These are phyloP conservation scores for Hymenoscyphus fraxineus DNA, from an alignment of 2,329 filamentous ascomycete species.

Conservation along the genomic window DNA sequence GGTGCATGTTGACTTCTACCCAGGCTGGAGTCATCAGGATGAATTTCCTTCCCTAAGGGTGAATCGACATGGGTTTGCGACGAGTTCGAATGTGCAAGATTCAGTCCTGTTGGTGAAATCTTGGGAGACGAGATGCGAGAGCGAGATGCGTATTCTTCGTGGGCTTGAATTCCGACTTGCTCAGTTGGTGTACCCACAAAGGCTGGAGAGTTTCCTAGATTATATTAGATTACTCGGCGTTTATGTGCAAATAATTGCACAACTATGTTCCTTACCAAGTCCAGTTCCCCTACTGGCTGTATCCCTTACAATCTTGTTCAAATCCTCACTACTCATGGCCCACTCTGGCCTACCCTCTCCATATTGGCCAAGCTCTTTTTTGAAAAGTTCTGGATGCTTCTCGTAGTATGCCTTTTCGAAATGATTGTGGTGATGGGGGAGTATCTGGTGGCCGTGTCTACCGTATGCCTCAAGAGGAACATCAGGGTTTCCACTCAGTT, in stretches of 20 bases:
- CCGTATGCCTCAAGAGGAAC: slow-evolving; percentile 84
- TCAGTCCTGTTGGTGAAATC: slow-evolving; percentile 42
- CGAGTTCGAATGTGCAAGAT: slow-evolving; percentile 41
- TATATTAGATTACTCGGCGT: slow-evolving; percentile 30
- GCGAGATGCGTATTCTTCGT: slow-evolving; percentile 77
- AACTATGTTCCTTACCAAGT: slow-evolving; percentile 43
- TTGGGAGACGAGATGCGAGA: slow-evolving; percentile 70
- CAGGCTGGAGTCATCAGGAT: slow-evolving; percentile 40
- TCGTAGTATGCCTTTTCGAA: slow-evolving; percentile 90
- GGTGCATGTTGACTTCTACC: slow-evolving; percentile 35
- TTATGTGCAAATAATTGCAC: slow-evolving; percentile 22
- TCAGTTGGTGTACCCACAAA: slow-evolving; percentile 78
- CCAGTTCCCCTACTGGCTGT: slow-evolving; percentile 54
- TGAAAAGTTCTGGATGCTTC: slow-evolving; percentile 79
- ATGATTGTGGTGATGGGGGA: slow-evolving; percentile 71
- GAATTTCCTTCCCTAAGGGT: slow-evolving; percentile 43
- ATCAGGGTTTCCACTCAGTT: slow-evolving; percentile 68
- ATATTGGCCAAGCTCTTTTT: slow-evolving; percentile 64
- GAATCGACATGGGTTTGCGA: slow-evolving; percentile 42
- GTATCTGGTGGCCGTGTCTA: slow-evolving; percentile 78
- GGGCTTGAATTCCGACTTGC: slow-evolving; percentile 83
- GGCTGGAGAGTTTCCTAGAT: slow-evolving; percentile 58
- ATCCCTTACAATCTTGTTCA: slow-evolving; percentile 83
- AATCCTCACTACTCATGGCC: slow-evolving; percentile 81
- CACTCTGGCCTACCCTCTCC: slow-evolving; percentile 62